A percentile compares a stretch with the other conserved stretches of the same genome.
These are phyloP conservation scores for Suhomyces pyralidae DNA, from an alignment of 805 yeast species.

Conservation along the genomic window DNA sequence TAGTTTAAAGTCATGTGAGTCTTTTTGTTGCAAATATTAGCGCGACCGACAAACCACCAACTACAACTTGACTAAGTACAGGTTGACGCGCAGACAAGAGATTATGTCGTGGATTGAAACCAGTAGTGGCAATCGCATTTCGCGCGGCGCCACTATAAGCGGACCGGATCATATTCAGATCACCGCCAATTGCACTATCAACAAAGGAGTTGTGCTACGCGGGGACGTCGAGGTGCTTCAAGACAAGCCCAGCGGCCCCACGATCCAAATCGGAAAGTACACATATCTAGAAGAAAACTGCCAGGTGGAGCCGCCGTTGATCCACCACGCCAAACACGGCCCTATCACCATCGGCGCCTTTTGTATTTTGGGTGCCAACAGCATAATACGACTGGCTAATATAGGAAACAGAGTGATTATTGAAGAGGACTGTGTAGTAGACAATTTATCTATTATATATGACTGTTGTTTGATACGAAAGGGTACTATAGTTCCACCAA, in stretches of 20 bases:
- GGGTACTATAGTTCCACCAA: slow-evolving; percentile 41
- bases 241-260: slow-evolving; percentile 11
- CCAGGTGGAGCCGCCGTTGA: slow-evolving; percentile 28
- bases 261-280: slow-evolving; percentile 46
- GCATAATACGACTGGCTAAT: slow-evolving; percentile 31
- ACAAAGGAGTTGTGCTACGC: slow-evolving; percentile 28
- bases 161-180: slow-evolving; percentile 45
- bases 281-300: slow-evolving; percentile 35
- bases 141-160: slow-evolving; percentile 39
- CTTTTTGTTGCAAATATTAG: too few relatives aligned
- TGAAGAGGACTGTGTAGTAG: slow-evolving; percentile 40
- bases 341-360: slow-evolving; percentile 47
- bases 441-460: slow-evolving; percentile 38
- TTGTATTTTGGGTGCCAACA: slow-evolving; percentile 36
- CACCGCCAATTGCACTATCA: slow-evolving; percentile 46
- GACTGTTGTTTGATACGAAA: slow-evolving; percentile 51
- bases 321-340: slow-evolving; percentile 14
- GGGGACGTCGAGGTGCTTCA: slow-evolving; percentile 28
- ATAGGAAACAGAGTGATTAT: slow-evolving; percentile 51
- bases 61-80: too few relatives aligned
- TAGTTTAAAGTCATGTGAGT: too few relatives aligned
- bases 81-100: too few relatives aligned
- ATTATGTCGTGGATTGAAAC: slow-evolving; percentile 45
- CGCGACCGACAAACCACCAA: too few relatives aligned
- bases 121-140: slow-evolving; percentile 48